Base-by-base conservation (phyloP, 805 yeast genomes). In the Cyberlindnera nakhonratchasimensis region DNA sequence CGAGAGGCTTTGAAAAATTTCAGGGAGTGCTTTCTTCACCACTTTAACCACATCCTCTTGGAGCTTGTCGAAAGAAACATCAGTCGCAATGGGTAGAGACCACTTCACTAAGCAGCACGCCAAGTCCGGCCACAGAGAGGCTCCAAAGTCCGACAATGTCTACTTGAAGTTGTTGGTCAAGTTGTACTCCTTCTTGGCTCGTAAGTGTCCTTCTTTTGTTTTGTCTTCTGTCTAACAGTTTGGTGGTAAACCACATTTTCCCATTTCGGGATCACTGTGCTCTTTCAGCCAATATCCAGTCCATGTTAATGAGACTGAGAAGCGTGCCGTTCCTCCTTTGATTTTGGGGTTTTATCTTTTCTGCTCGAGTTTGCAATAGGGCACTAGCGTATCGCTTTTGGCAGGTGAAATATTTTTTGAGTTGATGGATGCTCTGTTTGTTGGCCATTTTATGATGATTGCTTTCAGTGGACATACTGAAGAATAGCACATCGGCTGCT, bases 141-240 rank as follows among this genome's bases (percentile, higher is more conserved):
- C 97, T 75, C 99, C 99, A 79, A 88, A 88, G 82, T 91, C 98
- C 61, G 96, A 93, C 79, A 93, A 93, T 72, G 96, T 90, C 77
- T 93, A 93, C 96, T 80, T 93, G 78, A 86, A 85, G 77, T 77
- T 93, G 71, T 85, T 93, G 76, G 98, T 91, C 74, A 91, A 91
- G 85, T 80, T 93, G 66, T 93, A 90, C 88, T 75, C 97, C 71
- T 93, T 88, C 95, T 82, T 93, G 77, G 96, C 98, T 79, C 97
- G 99, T 87, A 86, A 75, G 96, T 87, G 16, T 26, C 36, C 29
- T 22, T 25, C 13, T n/a, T 17, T 16, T 20, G 19, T 32, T 26
- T 45, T 39, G 37, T 29, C 44, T 38, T 29, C 41, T 36, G 44
- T 37, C 47, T 34, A 37, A 24, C 43, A 25, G 29, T 34, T 42